Percentiles rank a stretch among this genome's conserved stretches.
phyloP scores from a whole-genome alignment of 31 red algal species.

The Bonnemaisonia californica region DNA sequence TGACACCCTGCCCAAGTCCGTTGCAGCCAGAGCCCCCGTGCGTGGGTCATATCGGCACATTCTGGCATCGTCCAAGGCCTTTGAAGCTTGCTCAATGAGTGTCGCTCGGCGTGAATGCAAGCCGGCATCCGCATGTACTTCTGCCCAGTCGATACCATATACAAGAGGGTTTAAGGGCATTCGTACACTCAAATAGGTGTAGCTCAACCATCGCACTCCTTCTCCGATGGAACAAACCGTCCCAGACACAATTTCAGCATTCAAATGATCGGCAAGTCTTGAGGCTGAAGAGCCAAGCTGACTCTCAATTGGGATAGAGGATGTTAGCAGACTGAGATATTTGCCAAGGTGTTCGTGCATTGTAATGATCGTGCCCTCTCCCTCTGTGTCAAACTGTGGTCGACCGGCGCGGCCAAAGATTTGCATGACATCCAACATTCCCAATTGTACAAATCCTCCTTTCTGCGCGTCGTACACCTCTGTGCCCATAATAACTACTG shows the following conservation, averaged over 20 bases:
- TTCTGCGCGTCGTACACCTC: conserved; percentile 89
- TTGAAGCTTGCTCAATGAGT: conserved; percentile 74
- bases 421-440: conserved; percentile 95
- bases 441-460: conserved; percentile 90
- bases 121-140: conserved; percentile 69
- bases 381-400: conserved; percentile 94
- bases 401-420: conserved; percentile 96
- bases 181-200: conserved; percentile 87
- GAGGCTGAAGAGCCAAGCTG: conserved; percentile 82
- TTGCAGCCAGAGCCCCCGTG: conserved; percentile 65
- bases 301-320: conserved; percentile 94
- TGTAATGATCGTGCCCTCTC: conserved; percentile 96
- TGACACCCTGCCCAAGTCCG: conserved; percentile 85
- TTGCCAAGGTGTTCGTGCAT: conserved; percentile 76
- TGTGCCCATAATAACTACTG: conserved; percentile 95
- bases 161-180: conserved; percentile 89
- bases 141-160: conserved; percentile 90
- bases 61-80: conserved; percentile 86
- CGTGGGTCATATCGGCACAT: conserved; percentile 81
- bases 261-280: conserved; percentile 89
- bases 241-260: conserved; percentile 96
- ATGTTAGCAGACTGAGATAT: conserved; percentile 85
- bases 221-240: conserved; percentile 87
- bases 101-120: conserved; percentile 68
- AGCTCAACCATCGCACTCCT: conserved; percentile 86